Evolutionary conservation across 495 filamentous ascomycete species (phyloP).

Genomic region (Penicillium egyptiacum): DNA sequence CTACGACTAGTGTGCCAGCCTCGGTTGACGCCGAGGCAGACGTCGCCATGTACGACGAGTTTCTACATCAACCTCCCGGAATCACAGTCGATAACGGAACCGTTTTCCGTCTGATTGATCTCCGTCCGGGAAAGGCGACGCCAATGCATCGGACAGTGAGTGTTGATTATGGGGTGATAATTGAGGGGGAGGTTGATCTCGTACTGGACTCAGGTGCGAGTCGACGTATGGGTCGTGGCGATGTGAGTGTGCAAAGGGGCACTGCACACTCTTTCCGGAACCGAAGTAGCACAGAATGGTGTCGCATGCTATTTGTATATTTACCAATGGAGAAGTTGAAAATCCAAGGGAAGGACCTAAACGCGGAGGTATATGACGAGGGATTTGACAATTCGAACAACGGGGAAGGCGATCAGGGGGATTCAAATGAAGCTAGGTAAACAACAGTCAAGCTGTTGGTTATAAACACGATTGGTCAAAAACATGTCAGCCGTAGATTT

Average conservation of each 20-base stretch:
- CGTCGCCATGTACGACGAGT: conserved; percentile 36
- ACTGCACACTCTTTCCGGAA: conserved; percentile 69
- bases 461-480: background rate
- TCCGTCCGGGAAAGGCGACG: conserved; percentile 64
- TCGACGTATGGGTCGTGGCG: conserved; percentile 63
- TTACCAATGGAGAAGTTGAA: conserved; percentile 33
- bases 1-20: conserved; percentile 33
- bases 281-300: conserved; percentile 48
- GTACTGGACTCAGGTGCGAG: conserved; percentile 61
- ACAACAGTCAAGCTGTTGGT: background rate
- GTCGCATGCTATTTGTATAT: conserved; percentile 55
- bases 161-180: conserved; percentile 69
- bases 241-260: conserved; percentile 64
- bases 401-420: background rate
- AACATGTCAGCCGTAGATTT: background rate
- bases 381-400: conserved; percentile 17
- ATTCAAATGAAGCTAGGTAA: background rate
- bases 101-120: conserved; percentile 56
- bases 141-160: conserved; percentile 69
- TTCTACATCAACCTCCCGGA: conserved; percentile 35
- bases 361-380: conserved; percentile 32
- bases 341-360: conserved; percentile 27
- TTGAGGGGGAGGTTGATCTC: conserved; percentile 73
- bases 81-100: conserved; percentile 38
- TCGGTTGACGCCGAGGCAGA: conserved; percentile 37